A percentile compares a stretch with the other conserved stretches of the same genome.
Evolutionary conservation across 1,284 basidiomycete genomes (phyloP).

Genomic region (Inonotus obliquus): DNA sequence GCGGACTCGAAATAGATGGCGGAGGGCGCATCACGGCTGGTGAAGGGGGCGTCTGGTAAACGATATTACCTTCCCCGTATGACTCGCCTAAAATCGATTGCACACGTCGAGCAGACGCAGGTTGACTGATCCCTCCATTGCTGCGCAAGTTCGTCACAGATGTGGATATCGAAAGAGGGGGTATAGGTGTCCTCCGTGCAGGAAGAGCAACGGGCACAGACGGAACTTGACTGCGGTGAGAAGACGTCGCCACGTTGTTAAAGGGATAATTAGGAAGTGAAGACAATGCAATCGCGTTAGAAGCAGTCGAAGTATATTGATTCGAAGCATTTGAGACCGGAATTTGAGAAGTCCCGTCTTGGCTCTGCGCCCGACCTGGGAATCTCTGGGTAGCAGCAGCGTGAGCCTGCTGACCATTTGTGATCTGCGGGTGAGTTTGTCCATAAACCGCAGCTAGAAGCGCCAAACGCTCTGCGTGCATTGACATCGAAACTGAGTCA

Average conservation of each 20-base stretch:
- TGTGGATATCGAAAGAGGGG: not conserved
- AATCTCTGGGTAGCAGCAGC: not conserved
- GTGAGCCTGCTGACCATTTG: slow-evolving; percentile 6
- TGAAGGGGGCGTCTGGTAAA: slow-evolving; percentile 19
- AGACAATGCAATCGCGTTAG: not conserved
- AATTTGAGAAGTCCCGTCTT: not conserved
- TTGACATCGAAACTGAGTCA: slow-evolving; percentile 74
- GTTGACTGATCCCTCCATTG: not conserved
- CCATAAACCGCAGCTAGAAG: slow-evolving; percentile 62
- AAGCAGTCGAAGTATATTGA: not conserved
- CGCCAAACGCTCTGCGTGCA: slow-evolving; percentile 78
- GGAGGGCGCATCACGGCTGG: slow-evolving; percentile 4
- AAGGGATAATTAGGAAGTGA: not conserved
- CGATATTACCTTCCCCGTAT: slow-evolving; percentile 12
- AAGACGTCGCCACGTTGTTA: not conserved
- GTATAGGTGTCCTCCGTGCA: not conserved
- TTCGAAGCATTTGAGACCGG: not conserved
- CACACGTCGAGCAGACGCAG: not conserved
- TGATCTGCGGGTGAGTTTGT: slow-evolving; percentile 35
- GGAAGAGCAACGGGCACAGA: not conserved
- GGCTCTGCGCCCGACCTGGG: not conserved
- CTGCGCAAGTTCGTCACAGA: not conserved
- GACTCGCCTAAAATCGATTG: not conserved
- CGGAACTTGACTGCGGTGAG: slow-evolving; percentile 4
- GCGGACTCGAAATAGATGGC: slow-evolving; percentile 26